Evolutionary conservation across 108 stramenopile species (phyloP).

Genomic region (Cylindrotheca closterium): DNA sequence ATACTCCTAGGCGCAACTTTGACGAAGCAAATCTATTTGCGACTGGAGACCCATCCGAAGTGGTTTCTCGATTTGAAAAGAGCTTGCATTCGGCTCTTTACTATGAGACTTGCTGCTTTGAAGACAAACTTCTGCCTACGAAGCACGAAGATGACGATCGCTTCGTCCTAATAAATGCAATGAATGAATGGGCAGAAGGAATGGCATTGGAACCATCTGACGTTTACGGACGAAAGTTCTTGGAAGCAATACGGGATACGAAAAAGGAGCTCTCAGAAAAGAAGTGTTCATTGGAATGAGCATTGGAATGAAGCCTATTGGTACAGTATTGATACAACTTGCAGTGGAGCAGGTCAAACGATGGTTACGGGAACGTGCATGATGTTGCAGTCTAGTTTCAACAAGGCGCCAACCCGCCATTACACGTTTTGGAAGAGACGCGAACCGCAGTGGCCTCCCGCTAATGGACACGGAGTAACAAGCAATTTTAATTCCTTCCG

Average conservation of each 20-base stretch:
- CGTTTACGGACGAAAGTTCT: conserved; percentile 45
- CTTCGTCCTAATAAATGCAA: conserved; percentile 57
- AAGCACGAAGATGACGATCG: conserved; percentile 30
- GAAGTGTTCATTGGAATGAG: not conserved
- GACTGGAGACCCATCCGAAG: conserved; percentile 26
- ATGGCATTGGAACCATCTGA: conserved; percentile 69
- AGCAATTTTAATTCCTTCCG: too few relatives aligned
- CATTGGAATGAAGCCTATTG: not conserved
- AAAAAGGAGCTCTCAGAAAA: not conserved
- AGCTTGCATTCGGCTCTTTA: conserved; percentile 41
- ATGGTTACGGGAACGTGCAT: too few relatives aligned
- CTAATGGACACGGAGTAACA: too few relatives aligned
- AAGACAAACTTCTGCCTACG: not conserved
- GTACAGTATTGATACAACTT: too few relatives aligned
- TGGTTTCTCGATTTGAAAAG: conserved; percentile 35
- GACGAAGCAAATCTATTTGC: conserved; percentile 36
- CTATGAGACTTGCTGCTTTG: conserved; percentile 53
- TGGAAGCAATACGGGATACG: conserved; percentile 37
- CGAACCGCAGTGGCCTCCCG: too few relatives aligned
- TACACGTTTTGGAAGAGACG: too few relatives aligned
- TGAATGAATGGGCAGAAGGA: conserved; percentile 80
- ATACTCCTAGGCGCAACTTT: conserved; percentile 64
- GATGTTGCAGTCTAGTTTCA: too few relatives aligned
- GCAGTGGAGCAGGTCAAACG: too few relatives aligned
- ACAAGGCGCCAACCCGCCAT: too few relatives aligned